Conservation (phyloP, 495 filamentous ascomycete species). For the Penicillium samsonianum region DNA sequence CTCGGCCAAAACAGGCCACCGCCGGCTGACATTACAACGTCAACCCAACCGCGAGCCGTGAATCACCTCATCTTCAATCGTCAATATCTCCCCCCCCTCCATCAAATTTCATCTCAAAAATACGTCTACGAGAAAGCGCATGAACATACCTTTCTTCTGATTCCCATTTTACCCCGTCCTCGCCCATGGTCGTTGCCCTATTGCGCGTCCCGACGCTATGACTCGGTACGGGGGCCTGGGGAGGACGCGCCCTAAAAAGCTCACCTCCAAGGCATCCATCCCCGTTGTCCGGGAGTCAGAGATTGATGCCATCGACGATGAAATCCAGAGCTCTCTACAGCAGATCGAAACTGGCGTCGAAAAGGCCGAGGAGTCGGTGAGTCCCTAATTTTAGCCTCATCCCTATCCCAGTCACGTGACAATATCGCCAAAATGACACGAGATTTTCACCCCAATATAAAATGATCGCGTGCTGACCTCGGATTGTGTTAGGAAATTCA, state of each 20-base stretch:
- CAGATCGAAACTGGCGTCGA: constrained; percentile 95
- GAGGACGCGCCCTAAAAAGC: constrained; percentile 79
- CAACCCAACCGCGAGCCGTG: constrained; percentile 59
- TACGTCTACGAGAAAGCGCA: constrained; percentile 56
- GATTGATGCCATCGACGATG: constrained; percentile 75
- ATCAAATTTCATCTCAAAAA: constrained; percentile 56
- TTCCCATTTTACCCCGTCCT: constrained; percentile 44
- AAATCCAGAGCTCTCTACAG: constrained; percentile 64
- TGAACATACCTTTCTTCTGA: constrained; percentile 49
- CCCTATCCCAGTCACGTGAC: constrained; percentile 58
- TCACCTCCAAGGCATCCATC: constrained; percentile 83
- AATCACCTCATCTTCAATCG: constrained; percentile 48
- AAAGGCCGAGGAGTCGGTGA: constrained; percentile 92
- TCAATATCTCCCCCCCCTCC: constrained; percentile 57
- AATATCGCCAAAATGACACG: constrained; percentile 35
- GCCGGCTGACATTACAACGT: constrained; percentile 57
- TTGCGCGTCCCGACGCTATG: constrained; percentile 62
- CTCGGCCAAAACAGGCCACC: constrained; percentile 48
- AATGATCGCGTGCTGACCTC: constrained; percentile 15
- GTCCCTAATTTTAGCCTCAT: constrained; percentile 52
- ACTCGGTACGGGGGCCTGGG: constrained; percentile 61
- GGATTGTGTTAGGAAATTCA: constrained; percentile 80
- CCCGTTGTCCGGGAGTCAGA: constrained; percentile 85
- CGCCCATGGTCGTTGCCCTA: constrained; percentile 47
- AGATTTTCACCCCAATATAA: constrained; percentile 30